Conservation (phyloP, 2,329 filamentous ascomycete species). For the Aspergillus nomiae region DNA sequence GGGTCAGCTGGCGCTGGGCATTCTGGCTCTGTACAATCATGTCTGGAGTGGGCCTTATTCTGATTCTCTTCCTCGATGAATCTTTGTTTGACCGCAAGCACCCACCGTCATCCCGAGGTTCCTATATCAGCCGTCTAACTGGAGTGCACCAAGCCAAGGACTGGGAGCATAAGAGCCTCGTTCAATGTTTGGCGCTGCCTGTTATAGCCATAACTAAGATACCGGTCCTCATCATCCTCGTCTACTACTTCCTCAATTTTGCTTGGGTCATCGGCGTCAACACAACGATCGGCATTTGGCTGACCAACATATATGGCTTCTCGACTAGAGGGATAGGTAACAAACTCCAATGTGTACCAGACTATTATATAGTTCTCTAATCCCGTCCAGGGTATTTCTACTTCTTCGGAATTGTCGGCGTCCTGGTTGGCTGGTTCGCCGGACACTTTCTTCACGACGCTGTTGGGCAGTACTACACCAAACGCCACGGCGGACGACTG, state of each 20-base stretch:
- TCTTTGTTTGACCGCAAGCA: conserved; percentile 28
- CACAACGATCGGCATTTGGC: conserved; percentile 55
- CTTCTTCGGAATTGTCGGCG: conserved; percentile 57
- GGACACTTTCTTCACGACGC: conserved; percentile 59
- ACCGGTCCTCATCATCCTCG: conserved; percentile 29
- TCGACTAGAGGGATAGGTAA: conserved; percentile 51
- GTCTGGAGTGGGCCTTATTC: conserved; percentile 24
- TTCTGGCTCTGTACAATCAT: conserved; percentile 30
- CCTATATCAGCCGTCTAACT: conserved; percentile 20
- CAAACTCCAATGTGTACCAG: conserved; percentile 20
- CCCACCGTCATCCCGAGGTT: conserved; percentile 1
- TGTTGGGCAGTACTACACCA: conserved; percentile 49
- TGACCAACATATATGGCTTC: conserved; percentile 53
- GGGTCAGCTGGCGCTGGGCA: conserved; percentile 36
- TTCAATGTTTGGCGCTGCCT: conserved; percentile 44
- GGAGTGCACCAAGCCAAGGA: conserved; percentile 31
- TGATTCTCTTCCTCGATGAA: conserved; percentile 29
- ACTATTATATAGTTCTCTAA: neutral
- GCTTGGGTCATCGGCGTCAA: conserved; percentile 56
- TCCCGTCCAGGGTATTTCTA: conserved; percentile 49
- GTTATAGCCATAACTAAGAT: conserved; percentile 40
- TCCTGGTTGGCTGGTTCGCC: conserved; percentile 48
- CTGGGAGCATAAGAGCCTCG: conserved; percentile 40
- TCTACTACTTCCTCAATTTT: conserved; percentile 40
- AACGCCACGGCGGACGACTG: conserved; percentile 52